Conservation (phyloP, 179 eudicot genomes). For the Carnegiea gigantea region DNA sequence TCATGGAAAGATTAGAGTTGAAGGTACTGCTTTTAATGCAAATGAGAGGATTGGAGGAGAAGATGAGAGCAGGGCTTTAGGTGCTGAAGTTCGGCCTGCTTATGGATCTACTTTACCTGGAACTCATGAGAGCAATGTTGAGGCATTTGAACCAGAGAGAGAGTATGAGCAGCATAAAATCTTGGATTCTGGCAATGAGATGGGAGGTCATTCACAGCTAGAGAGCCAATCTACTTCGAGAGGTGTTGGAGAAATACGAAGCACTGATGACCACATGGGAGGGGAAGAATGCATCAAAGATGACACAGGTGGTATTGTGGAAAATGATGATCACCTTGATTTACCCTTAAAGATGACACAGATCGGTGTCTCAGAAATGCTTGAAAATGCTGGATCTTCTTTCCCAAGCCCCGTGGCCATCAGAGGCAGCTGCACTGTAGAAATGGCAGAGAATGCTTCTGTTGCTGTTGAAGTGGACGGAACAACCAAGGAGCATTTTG, state of each 20-base stretch:
- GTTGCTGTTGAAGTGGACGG: slow-evolving; percentile 33
- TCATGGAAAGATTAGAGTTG: slow-evolving; percentile 16
- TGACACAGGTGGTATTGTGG: slow-evolving; percentile 7
- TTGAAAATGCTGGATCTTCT: slow-evolving; percentile 20
- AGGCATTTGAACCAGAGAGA: slow-evolving; percentile 9
- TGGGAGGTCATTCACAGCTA: slow-evolving; percentile 14
- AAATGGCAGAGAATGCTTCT: slow-evolving; percentile 18
- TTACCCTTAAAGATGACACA: slow-evolving; percentile 17
- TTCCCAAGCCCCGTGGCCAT: slow-evolving; percentile 24
- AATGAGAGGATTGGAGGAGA: slow-evolving; percentile 23
- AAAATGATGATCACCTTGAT: slow-evolving; percentile 3
- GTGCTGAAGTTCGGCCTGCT: slow-evolving; percentile 17
- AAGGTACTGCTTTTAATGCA: not conserved
- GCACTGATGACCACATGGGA: slow-evolving; percentile 19
- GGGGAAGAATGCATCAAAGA: slow-evolving; percentile 9
- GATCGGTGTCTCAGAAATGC: not conserved
- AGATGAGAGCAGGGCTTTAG: not conserved
- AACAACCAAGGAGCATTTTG: slow-evolving; percentile 25
- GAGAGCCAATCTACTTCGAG: slow-evolving; percentile 20
- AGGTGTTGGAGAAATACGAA: not conserved
- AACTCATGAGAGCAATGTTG: slow-evolving; percentile 18
- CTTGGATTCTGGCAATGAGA: slow-evolving; percentile 16
- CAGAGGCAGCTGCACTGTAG: slow-evolving; percentile 16
- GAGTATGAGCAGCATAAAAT: slow-evolving; percentile 7
- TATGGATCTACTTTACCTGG: slow-evolving; percentile 5